A percentile compares a stretch with the other conserved stretches of the same genome.
Conservation (phyloP, 805 yeast genomes). For the Saturnispora silvae region DNA sequence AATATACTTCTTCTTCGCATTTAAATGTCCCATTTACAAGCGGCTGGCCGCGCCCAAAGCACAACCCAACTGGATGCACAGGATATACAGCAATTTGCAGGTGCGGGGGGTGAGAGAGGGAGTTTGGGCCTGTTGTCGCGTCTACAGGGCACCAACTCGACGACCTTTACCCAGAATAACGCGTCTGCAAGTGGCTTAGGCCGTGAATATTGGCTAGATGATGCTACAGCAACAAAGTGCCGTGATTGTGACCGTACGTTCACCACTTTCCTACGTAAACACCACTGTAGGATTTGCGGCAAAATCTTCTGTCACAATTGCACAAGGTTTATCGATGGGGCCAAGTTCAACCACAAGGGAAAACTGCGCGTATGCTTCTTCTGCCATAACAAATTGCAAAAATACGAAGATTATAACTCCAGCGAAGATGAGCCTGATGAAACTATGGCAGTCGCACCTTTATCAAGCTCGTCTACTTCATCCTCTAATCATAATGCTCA, state of each 20-base stretch:
- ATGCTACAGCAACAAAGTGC: constrained; percentile 83
- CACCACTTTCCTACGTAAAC: constrained; percentile 80
- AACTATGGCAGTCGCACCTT: not conserved
- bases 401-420: constrained; percentile 57
- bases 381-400: constrained; percentile 52
- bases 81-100: no score
- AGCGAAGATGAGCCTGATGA: constrained; percentile 36
- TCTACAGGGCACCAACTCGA: no score
- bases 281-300: constrained; percentile 93
- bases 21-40: no score
- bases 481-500: no score
- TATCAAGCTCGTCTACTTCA: not conserved
- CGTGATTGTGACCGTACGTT: constrained; percentile 72
- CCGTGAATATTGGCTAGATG: constrained; percentile 92
- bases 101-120: no score
- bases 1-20: no score
- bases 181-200: constrained; percentile 50
- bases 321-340: constrained; percentile 61
- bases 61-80: no score
- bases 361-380: constrained; percentile 68
- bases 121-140: no score
- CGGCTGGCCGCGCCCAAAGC: no score
- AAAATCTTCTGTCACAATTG: constrained; percentile 86
- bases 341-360: constrained; percentile 51
- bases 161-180: no score